Evolutionary conservation across 306 rosid genomes (phyloP).

Genomic region (Amphicarpaea edgeworthii): DNA sequence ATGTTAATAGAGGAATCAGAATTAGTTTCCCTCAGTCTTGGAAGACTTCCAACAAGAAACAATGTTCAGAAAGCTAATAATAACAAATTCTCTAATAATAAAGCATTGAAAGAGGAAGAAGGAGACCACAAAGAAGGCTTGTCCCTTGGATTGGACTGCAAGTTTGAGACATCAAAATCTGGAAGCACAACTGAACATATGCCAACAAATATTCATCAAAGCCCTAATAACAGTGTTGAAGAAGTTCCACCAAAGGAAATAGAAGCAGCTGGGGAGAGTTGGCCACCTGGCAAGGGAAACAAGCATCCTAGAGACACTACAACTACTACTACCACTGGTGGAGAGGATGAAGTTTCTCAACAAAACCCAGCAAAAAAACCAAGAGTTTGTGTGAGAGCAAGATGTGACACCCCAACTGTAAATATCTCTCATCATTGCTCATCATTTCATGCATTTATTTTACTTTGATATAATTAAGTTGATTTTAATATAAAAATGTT

Average conservation of each 20-base stretch:
- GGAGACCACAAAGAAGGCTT: constrained; percentile 47
- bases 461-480: too few relatives aligned
- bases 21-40: constrained; percentile 72
- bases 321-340: too few relatives aligned
- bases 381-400: constrained; percentile 79
- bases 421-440: constrained; percentile 23
- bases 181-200: constrained; percentile 41
- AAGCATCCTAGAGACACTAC: constrained; percentile 49
- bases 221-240: constrained; percentile 56
- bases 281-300: constrained; percentile 52
- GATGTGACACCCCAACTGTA: constrained; percentile 85
- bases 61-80: constrained; percentile 49
- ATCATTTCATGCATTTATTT: too few relatives aligned
- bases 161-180: constrained; percentile 56
- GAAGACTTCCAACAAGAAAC: constrained; percentile 54
- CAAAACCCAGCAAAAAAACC: constrained; percentile 67
- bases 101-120: constrained; percentile 42
- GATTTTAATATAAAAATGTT: background rate
- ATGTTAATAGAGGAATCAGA: constrained; percentile 52
- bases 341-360: constrained; percentile 67
- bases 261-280: constrained; percentile 54
- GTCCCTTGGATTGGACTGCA: constrained; percentile 66
- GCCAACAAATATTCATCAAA: constrained; percentile 43
- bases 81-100: constrained; percentile 17
- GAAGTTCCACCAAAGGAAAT: constrained; percentile 57